A percentile compares a stretch with the other conserved stretches of the same genome.
These are phyloP conservation scores for Persicaria maculosa DNA, from an alignment of 148 eudicot genomes.

Conservation along the genomic window DNA sequence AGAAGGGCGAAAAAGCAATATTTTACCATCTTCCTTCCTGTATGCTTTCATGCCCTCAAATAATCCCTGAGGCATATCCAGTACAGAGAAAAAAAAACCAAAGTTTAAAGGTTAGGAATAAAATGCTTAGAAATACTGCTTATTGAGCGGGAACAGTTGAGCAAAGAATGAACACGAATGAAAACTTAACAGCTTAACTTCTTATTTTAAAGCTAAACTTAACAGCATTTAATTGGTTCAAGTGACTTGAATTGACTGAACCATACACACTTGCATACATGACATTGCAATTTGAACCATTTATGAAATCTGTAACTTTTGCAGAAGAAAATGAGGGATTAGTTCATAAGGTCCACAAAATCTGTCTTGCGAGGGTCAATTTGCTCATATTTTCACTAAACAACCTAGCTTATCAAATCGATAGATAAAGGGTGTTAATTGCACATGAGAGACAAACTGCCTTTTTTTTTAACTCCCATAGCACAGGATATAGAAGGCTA, in stretches of 20 bases:
- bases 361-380: neutral
- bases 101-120: neutral
- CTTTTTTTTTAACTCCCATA: neutral
- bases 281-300: neutral
- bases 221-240: neutral
- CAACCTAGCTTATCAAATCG: neutral
- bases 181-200: neutral
- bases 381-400: neutral
- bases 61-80: constrained; percentile 49
- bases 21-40: constrained; percentile 64
- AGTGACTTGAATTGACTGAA: neutral
- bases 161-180: neutral
- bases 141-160: neutral
- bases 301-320: neutral
- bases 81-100: constrained; percentile 1
- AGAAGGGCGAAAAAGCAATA: constrained; percentile 84
- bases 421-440: neutral
- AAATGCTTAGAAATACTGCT: neutral
- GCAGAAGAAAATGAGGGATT: neutral
- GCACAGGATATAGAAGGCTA: neutral
- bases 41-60: constrained; percentile 97
- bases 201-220: neutral
- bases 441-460: neutral
- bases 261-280: neutral
- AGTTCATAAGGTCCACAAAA: neutral